Percentiles rank a stretch among this genome's conserved stretches.
phyloP scores from a whole-genome alignment of 2,329 filamentous ascomycete species.

The Xylaria sp. region DNA sequence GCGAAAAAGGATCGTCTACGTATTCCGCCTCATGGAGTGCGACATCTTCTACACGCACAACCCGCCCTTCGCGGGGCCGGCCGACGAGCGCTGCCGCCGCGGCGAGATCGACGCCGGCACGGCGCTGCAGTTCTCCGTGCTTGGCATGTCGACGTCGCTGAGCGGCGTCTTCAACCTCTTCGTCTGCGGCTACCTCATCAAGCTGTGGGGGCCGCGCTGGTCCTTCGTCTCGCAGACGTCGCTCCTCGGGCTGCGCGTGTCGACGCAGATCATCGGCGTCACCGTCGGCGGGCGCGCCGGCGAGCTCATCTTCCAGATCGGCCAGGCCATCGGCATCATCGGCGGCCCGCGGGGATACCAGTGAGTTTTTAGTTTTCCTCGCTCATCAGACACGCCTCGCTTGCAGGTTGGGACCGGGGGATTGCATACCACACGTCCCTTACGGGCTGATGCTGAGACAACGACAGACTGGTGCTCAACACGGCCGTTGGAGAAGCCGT shows the following conservation, averaged over 20 bases:
- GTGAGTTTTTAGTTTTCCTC: slow-evolving; percentile 18
- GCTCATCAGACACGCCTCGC: not conserved
- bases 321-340: slow-evolving; percentile 70
- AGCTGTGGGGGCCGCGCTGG: slow-evolving; percentile 66
- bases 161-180: slow-evolving; percentile 70
- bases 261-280: slow-evolving; percentile 69
- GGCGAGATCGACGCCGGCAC: slow-evolving; percentile 69
- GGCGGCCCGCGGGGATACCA: slow-evolving; percentile 74
- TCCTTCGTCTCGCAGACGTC: slow-evolving; percentile 68
- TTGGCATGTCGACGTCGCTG: slow-evolving; percentile 70
- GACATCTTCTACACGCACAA: slow-evolving; percentile 69
- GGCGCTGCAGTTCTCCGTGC: slow-evolving; percentile 66
- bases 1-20: slow-evolving; percentile 58
- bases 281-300: slow-evolving; percentile 63
- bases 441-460: not conserved
- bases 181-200: slow-evolving; percentile 69
- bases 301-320: slow-evolving; percentile 71
- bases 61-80: slow-evolving; percentile 52
- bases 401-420: no score
- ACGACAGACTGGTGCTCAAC: slow-evolving; percentile 62
- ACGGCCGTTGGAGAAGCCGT: slow-evolving; percentile 71
- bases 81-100: slow-evolving; percentile 60
- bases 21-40: slow-evolving; percentile 75
- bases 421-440: no score
- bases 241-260: slow-evolving; percentile 67